phyloP scores from a whole-genome alignment of 345 rosid genomes.

The Eucalyptus decipiens region DNA sequence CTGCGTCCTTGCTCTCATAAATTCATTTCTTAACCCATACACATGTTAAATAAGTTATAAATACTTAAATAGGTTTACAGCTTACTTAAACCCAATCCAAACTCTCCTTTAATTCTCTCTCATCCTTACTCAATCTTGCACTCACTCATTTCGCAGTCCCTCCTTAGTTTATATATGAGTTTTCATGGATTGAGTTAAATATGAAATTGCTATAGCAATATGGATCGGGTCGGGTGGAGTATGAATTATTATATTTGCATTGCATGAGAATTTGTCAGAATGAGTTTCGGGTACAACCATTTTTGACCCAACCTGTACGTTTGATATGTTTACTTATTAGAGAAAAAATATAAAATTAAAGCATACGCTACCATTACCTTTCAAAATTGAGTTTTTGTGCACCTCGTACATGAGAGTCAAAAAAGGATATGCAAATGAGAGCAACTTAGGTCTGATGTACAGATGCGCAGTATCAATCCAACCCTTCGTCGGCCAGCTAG shows the following conservation, averaged over 20 bases:
- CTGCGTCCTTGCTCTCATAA: too few species aligned
- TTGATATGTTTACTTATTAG: too few species aligned
- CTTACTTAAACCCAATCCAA: too few species aligned
- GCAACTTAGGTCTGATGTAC: background rate
- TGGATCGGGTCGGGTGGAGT: accelerated
- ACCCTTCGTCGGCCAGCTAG: background rate
- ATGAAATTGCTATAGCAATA: too few species aligned
- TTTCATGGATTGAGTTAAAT: background rate
- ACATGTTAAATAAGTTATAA: background rate
- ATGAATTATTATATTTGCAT: too few species aligned
- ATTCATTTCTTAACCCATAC: background rate
- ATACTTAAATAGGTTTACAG: background rate
- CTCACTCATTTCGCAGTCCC: background rate
- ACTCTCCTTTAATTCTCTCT: too few species aligned
- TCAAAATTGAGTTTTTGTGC: background rate
- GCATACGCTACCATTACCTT: background rate
- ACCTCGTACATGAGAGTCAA: background rate
- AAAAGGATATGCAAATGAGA: background rate
- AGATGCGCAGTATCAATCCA: background rate
- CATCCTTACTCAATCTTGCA: too few species aligned
- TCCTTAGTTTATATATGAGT: background rate
- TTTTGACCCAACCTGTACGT: accelerated
- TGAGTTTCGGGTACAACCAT: background rate
- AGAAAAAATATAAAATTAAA: too few species aligned
- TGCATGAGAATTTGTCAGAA: too few species aligned